Conservation (phyloP, 306 rosid genomes). For the Lotus japonicus region DNA sequence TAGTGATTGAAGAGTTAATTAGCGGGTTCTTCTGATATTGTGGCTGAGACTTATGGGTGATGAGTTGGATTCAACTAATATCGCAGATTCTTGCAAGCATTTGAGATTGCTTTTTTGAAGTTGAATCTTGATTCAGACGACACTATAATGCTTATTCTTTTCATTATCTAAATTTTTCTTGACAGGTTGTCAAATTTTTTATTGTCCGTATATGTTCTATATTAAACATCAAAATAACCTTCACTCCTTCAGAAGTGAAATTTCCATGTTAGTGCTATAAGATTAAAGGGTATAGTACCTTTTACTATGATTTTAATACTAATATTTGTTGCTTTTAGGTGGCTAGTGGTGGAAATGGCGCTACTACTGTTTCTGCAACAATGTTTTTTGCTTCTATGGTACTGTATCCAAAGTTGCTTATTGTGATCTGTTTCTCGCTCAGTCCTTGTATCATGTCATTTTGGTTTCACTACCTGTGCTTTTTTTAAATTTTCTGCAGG, state of each 20-base stretch:
- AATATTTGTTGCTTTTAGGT: slow-evolving; percentile 41
- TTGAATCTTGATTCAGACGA: not conserved
- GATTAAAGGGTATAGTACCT: not conserved
- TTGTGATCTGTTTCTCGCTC: not conserved
- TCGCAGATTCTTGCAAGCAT: not conserved
- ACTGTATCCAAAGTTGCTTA: not conserved
- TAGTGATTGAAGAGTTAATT: not conserved
- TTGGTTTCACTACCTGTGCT: not conserved
- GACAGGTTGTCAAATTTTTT: not conserved
- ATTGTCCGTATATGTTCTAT: not conserved
- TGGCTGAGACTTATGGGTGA: not conserved
- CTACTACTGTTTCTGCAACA: slow-evolving; percentile 90
- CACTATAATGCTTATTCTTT: not conserved
- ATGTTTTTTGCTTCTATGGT: slow-evolving; percentile 85
- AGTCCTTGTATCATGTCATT: not conserved
- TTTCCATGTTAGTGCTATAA: slow-evolving; percentile 3
- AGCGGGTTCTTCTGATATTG: not conserved
- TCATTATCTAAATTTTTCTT: slow-evolving; percentile 9
- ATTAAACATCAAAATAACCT: not conserved
- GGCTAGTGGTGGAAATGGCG: slow-evolving; percentile 75
- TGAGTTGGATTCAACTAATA: not conserved
- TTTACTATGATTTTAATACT: slow-evolving; percentile 4
- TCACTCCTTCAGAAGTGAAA: not conserved
- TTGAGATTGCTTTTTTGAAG: not conserved
- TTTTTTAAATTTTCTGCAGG: slow-evolving; percentile 33